Percentiles rank a stretch among this genome's conserved stretches.
Conservation (phyloP, 768 basidiomycete species). For the Coprinopsis marcescibilis region DNA sequence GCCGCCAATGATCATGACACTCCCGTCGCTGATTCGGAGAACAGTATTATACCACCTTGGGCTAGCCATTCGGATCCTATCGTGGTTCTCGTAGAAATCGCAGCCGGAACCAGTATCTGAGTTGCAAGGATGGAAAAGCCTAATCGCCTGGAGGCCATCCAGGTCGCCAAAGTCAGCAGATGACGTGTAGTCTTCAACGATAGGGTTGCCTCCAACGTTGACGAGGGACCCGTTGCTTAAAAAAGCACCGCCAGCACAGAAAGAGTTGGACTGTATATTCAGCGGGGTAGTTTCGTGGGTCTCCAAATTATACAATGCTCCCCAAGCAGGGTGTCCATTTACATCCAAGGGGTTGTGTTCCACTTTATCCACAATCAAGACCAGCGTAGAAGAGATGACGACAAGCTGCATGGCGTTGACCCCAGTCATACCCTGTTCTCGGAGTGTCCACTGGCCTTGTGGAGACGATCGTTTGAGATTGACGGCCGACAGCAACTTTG, state of each 20-base stretch:
- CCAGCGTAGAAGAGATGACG: slow-evolving; percentile 64
- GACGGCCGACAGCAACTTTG: neutral
- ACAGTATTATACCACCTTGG: slow-evolving; percentile 81
- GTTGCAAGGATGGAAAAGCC: slow-evolving; percentile 65
- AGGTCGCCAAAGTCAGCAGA: slow-evolving; percentile 72
- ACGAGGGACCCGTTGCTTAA: slow-evolving; percentile 71
- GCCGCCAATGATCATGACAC: slow-evolving; percentile 78
- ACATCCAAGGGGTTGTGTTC: slow-evolving; percentile 78
- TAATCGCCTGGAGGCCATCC: slow-evolving; percentile 68
- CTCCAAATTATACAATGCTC: slow-evolving; percentile 62
- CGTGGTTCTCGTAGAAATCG: slow-evolving; percentile 59
- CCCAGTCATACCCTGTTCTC: slow-evolving; percentile 65
- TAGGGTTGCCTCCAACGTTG: slow-evolving; percentile 79
- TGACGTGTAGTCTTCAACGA: slow-evolving; percentile 56
- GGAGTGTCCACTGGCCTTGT: slow-evolving; percentile 45
- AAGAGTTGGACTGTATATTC: slow-evolving; percentile 70
- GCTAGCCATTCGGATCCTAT: slow-evolving; percentile 62
- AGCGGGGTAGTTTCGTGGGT: slow-evolving; percentile 60
- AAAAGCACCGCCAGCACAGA: slow-evolving; percentile 81
- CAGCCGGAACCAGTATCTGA: slow-evolving; percentile 44
- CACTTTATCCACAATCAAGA: slow-evolving; percentile 76
- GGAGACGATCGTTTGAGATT: neutral
- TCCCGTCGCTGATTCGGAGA: slow-evolving; percentile 67
- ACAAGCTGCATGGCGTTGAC: slow-evolving; percentile 75
- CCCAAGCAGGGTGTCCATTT: slow-evolving; percentile 78